Base-by-base conservation (phyloP, 2,329 filamentous ascomycete species). In the Aureobasidium vineae region DNA sequence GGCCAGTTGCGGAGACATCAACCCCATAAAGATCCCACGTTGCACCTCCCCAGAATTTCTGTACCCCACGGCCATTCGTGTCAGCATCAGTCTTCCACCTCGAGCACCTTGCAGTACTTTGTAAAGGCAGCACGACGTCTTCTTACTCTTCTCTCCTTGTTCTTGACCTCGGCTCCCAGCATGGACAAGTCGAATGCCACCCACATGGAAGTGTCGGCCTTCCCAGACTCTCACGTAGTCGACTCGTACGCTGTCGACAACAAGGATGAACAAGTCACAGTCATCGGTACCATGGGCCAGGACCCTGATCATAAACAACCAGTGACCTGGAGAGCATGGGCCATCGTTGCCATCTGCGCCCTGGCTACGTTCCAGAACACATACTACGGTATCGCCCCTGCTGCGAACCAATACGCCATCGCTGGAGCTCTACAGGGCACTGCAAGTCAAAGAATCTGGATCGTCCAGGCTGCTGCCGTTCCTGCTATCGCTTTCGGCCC, bases 371-470 rank as follows among this genome's bases (percentile, higher is more conserved):
- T 63, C 8, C n/a, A 60, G 59, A 50, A 50, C 21, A 63, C 59
- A 63, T 63, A 63, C 45, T 63, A 50, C 33, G 59, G 59, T 31
- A 63, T 63, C 7, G 59, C 59, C 7, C 59, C 59, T 21, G 59
- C 59, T 26, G 59, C 59, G 31, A 63, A 63, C 16, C 59, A 63
- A 63, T 63, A 63, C 16, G 59, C 59, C 31, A 63, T 63, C n/a
- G n/a, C 59, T 13, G 59, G 59, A 28, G 59, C 59, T n/a, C 21
- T 63, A 13, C 6, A 40, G 4, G 59, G 59, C 5, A 63, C 59
- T 36, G 59, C 59, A 28, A 63, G 59, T 52, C 43, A 63, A 28
- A 63, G 59, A 52, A 63, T 50, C 16, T 63, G 59, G 59, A 63
- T 63, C 15, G 59, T 63, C 7, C 59, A 63, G 13, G 59, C 59